Evolutionary conservation across 164 flowering plant genomes (phyloP).

Genomic region (Chloranthus sessilifolius): DNA sequence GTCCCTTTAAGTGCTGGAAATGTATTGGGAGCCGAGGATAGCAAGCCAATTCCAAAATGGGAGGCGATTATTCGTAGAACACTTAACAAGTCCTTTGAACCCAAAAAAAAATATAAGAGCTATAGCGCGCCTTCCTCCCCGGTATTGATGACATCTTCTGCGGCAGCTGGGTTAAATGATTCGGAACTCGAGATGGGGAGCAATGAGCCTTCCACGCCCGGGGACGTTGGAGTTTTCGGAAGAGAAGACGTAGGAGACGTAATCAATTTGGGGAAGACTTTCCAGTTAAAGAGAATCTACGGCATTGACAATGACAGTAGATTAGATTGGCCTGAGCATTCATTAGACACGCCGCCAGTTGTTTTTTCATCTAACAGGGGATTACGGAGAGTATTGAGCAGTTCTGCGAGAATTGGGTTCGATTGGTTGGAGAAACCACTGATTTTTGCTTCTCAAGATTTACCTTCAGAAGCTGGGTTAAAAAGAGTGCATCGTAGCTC

Average conservation of each 20-base stretch:
- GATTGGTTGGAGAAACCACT: constrained; percentile 35
- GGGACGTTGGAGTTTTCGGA: constrained; percentile 15
- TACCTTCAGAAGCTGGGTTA: constrained; percentile 21
- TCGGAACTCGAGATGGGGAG: constrained; percentile 25
- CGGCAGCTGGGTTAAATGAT: constrained; percentile 55
- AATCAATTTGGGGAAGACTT: constrained; percentile 19
- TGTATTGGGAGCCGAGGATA: constrained; percentile 49
- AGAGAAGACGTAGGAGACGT: constrained; percentile 14
- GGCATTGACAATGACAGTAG: constrained; percentile 38
- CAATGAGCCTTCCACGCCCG: constrained; percentile 18
- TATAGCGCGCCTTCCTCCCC: constrained; percentile 92
- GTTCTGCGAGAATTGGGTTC: constrained; percentile 56
- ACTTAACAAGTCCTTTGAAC: constrained; percentile 59
- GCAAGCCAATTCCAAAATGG: constrained; percentile 81
- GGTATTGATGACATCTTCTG: constrained; percentile 55
- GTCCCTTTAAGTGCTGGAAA: constrained; percentile 57
- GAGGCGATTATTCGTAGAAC: constrained; percentile 80
- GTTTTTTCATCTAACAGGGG: constrained; percentile 33
- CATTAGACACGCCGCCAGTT: constrained; percentile 50
- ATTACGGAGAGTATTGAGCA: constrained; percentile 64
- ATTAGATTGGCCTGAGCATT: constrained; percentile 73
- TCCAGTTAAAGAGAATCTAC: constrained; percentile 39
- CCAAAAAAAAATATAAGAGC: constrained; percentile 58
- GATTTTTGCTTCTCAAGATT: constrained; percentile 21
- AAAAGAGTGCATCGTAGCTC: constrained; percentile 49